Base-by-base conservation (phyloP, 139 green algal genomes). In the Medakamo hakoo region DNA sequence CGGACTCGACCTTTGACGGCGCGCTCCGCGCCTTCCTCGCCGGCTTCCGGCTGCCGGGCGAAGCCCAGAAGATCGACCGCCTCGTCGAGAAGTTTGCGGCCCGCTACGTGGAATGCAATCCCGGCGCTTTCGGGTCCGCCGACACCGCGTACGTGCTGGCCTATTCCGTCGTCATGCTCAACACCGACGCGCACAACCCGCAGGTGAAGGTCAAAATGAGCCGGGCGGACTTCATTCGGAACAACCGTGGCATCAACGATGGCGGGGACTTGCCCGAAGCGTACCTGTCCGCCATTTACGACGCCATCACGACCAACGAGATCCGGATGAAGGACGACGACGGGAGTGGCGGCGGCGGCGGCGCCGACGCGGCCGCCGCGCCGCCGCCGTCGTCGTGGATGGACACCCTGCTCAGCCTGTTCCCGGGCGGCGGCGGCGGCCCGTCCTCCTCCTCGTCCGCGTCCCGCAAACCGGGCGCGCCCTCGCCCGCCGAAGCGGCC, bases 61-160 rank as follows among this genome's bases (percentile, higher is more conserved):
- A 99, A 77, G 90, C 93, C 0, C 93, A 97, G 78, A 98, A 98
- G 86, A 99, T 99, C 64, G 93, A 99, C 73, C 76, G 93, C 3
- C 77, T 99, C 55, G 96, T 99, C 87, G 92, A 98, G 76, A 99
- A 99, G 80, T 98, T 98, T 80, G 93, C 93, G 4, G 91, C 95
- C 76, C 86, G 91, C 58, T 99, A 79, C 65, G 71, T 94, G 56
- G 76, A 72, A 57, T 95, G 85, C 83, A 98, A 97, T 69, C 86
- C 89, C 1, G 77, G 77, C 26, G 66, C 73, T 29, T 99, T 98
- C 76, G 90, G 88, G 70, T 85, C 65, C 22, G 92, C 93, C 1
- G 93, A 99, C 66, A 92, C 94, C 32, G 93, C 87, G 14, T 99
- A 98, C 69, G 90, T 99, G 72, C 81, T 99, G 57, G 89, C 91